These are phyloP conservation scores for Pinus taeda DNA, from an alignment of 75 land plant species.

Conservation along the genomic window DNA sequence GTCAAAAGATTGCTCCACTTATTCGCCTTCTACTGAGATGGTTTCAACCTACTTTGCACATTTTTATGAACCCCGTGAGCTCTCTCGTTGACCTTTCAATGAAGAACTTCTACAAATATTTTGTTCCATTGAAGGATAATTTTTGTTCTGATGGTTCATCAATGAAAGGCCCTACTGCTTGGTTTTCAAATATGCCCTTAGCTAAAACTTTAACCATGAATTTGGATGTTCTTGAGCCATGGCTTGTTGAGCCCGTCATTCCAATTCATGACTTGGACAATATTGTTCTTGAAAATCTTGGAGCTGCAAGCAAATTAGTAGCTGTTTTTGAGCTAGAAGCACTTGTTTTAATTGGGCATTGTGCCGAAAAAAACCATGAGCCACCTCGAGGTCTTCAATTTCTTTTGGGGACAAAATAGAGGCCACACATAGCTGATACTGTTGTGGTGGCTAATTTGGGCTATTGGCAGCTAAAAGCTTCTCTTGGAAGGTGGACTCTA, in stretches of 20 bases:
- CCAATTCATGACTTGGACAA: constrained; percentile 95
- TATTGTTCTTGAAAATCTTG: constrained; percentile 94
- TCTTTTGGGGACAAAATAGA: constrained; percentile 77
- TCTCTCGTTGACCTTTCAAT: constrained; percentile 88
- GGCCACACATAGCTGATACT: constrained; percentile 92
- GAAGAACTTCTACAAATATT: constrained; percentile 96
- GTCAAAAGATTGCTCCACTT: no score
- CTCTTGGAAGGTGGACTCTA: constrained; percentile 92
- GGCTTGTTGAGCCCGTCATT: no score
- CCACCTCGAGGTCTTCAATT: constrained; percentile 95
- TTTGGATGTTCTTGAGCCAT: no score
- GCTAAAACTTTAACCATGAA: no score
- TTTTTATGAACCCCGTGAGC: no score
- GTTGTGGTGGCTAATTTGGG: constrained; percentile 98
- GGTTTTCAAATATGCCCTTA: no score
- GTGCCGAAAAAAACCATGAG: no score
- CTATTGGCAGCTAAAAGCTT: constrained; percentile 97
- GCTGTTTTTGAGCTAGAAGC: constrained; percentile 98
- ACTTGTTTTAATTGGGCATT: constrained; percentile 93
- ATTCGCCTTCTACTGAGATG: no score
- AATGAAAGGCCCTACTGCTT: no score
- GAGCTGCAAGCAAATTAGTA: constrained; percentile 67
- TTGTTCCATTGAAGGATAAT: no score
- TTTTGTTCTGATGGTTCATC: no score
- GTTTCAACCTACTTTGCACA: no score